Evolutionary conservation across 345 rosid genomes (phyloP).

Genomic region (Noccaea bulbosa): DNA sequence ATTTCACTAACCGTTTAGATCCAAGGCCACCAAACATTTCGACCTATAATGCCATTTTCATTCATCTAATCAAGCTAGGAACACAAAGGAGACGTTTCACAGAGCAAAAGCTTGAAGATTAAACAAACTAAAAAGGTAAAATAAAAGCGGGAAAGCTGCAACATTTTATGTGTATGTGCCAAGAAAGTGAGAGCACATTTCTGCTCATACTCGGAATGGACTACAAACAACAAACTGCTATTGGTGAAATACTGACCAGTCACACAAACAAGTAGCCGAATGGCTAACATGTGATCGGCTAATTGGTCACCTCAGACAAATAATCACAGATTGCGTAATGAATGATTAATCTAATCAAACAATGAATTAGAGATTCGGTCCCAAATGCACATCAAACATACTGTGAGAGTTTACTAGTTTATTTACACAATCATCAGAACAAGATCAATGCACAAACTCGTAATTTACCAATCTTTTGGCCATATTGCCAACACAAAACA

Average conservation of each 20-base stretch:
- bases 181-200: conserved; percentile 2
- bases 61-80: conserved; percentile 4
- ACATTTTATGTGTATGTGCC: conserved; percentile 10
- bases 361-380: neutral
- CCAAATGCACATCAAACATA: neutral
- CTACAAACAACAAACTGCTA: conserved; percentile 33
- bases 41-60: no score
- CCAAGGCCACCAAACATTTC: neutral
- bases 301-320: conserved; percentile 39
- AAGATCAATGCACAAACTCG: neutral
- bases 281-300: conserved; percentile 39
- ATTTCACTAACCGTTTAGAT: conserved; percentile 13
- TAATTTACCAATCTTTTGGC: neutral
- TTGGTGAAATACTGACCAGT: conserved; percentile 43
- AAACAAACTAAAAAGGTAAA: neutral
- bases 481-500: neutral
- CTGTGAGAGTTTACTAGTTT: neutral
- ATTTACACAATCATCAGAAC: neutral
- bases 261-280: conserved; percentile 32
- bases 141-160: neutral
- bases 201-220: conserved; percentile 26
- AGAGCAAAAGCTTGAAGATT: conserved; percentile 16
- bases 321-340: neutral
- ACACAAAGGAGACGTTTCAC: conserved; percentile 20
- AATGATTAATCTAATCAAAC: neutral